These are phyloP conservation scores for Saccharomycopsis amapae DNA, from an alignment of 805 yeast genomes.

Conservation along the genomic window DNA sequence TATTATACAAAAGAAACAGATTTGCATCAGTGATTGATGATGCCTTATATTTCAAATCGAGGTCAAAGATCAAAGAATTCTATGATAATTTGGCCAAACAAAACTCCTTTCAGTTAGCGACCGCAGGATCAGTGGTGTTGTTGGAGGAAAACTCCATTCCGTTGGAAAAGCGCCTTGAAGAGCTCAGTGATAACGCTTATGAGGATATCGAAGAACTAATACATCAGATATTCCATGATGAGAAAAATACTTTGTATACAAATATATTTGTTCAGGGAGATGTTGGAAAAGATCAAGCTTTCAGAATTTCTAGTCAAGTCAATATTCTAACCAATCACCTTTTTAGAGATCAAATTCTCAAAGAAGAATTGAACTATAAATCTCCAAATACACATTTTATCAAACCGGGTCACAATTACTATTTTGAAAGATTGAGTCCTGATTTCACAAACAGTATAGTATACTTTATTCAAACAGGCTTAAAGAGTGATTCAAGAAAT, in stretches of 20 bases:
- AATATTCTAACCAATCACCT: conserved; percentile 27
- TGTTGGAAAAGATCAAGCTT: conserved; percentile 23
- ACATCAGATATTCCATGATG: conserved; percentile 23
- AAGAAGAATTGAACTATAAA: neutral
- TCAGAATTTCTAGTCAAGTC: conserved; percentile 25
- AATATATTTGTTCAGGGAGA: conserved; percentile 50
- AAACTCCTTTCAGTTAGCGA: conserved; percentile 41
- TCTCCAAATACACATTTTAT: conserved; percentile 35
- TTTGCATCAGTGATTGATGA: conserved; percentile 27
- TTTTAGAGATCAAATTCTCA: neutral
- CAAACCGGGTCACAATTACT: conserved; percentile 32
- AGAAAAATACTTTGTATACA: conserved; percentile 22
- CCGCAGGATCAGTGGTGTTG: conserved; percentile 42
- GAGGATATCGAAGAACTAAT: conserved; percentile 31
- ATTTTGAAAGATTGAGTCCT: conserved; percentile 31
- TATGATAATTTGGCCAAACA: conserved; percentile 34
- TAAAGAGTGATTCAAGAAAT: conserved; percentile 30
- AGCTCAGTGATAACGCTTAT: conserved; percentile 42
- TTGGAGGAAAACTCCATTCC: conserved; percentile 53
- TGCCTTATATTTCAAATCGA: conserved; percentile 39
- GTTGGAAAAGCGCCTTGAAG: conserved; percentile 48
- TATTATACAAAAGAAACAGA: conserved; percentile 23
- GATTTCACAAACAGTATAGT: conserved; percentile 50
- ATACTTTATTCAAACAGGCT: conserved; percentile 52
- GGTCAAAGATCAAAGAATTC: conserved; percentile 40